A percentile compares a stretch with the other conserved stretches of the same genome.
phyloP scores from a whole-genome alignment of 2,329 filamentous ascomycete species.

The Trichoderma sp. region DNA sequence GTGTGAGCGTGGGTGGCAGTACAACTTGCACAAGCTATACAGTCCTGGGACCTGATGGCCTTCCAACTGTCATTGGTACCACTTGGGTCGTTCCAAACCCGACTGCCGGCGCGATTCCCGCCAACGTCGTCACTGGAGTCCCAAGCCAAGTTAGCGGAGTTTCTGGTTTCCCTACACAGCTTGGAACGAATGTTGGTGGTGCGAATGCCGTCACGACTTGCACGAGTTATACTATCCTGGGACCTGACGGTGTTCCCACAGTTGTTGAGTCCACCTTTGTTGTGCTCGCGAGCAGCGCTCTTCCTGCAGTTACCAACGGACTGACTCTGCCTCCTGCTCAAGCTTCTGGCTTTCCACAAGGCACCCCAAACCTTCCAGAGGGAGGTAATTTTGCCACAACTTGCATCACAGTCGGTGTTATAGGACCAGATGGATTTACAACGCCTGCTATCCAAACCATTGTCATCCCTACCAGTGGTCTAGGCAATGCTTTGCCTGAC shows the following conservation, averaged over 20 bases:
- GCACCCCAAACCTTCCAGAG: slow-evolving; percentile 23
- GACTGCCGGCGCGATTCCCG: slow-evolving; percentile 21
- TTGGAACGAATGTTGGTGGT: slow-evolving; percentile 22
- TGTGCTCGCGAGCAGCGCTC: slow-evolving; percentile 27
- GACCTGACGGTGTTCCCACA: slow-evolving; percentile 32
- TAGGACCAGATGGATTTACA: slow-evolving; percentile 36
- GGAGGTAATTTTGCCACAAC: slow-evolving; percentile 29
- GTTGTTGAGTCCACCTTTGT: slow-evolving; percentile 36
- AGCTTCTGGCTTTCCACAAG: slow-evolving; percentile 25
- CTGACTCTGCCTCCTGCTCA: slow-evolving; percentile 25
- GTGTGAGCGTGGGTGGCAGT: slow-evolving; percentile 23
- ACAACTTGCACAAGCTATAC: slow-evolving; percentile 34
- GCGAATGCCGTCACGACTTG: slow-evolving; percentile 27
- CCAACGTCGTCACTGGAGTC: neutral
- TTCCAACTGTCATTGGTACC: slow-evolving; percentile 34
- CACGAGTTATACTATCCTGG: slow-evolving; percentile 35
- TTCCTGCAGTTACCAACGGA: slow-evolving; percentile 25
- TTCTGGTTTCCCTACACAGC: slow-evolving; percentile 22
- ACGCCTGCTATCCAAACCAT: slow-evolving; percentile 35
- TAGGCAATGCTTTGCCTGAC: slow-evolving; percentile 20
- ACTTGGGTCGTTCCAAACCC: slow-evolving; percentile 34
- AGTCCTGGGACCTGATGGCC: slow-evolving; percentile 32
- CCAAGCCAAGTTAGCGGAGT: neutral
- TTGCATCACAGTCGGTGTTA: slow-evolving; percentile 34
- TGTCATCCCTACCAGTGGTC: slow-evolving; percentile 26